These are phyloP conservation scores for Lactuca sativa DNA, from an alignment of 129 eudicot genomes.

Conservation along the genomic window DNA sequence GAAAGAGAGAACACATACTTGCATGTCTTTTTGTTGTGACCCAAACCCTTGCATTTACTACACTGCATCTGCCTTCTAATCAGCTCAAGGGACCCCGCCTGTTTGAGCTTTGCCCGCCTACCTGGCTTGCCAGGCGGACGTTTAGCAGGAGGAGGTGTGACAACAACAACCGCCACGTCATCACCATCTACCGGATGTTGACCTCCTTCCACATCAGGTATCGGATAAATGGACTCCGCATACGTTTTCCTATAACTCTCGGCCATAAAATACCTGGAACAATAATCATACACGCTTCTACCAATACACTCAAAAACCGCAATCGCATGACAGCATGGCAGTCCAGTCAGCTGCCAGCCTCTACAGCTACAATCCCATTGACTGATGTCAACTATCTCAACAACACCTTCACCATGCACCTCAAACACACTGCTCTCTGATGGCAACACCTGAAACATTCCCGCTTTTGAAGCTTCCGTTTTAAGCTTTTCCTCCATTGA, in stretches of 20 bases:
- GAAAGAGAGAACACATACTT: constrained; percentile 40
- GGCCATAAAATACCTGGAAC: constrained; percentile 68
- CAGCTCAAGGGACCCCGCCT: constrained; percentile 48
- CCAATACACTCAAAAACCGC: constrained; percentile 66
- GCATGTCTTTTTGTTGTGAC: constrained; percentile 94
- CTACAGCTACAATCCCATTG: constrained; percentile 86
- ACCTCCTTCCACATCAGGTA: constrained; percentile 61
- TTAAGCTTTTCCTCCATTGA: constrained; percentile 73
- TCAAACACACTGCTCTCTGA: constrained; percentile 69
- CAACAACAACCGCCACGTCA: constrained; percentile 37
- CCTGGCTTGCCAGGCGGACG: constrained; percentile 81
- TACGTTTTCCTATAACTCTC: constrained; percentile 71
- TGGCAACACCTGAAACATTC: constrained; percentile 46
- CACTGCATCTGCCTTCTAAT: constrained; percentile 89
- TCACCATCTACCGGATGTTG: constrained; percentile 38
- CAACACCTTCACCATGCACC: constrained; percentile 64
- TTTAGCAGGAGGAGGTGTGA: constrained; percentile 84
- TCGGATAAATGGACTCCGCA: constrained; percentile 69
- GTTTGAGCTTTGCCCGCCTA: constrained; percentile 58
- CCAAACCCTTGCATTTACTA: constrained; percentile 93
- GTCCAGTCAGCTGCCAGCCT: constrained; percentile 82
- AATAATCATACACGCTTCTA: constrained; percentile 67
- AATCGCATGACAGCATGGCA: constrained; percentile 90
- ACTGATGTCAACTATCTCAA: constrained; percentile 68
- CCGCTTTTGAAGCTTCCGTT: constrained; percentile 48